A percentile compares a stretch with the other conserved stretches of the same genome.
Conservation (phyloP, 768 basidiomycete species). For the Botryobasidium botryosum region DNA sequence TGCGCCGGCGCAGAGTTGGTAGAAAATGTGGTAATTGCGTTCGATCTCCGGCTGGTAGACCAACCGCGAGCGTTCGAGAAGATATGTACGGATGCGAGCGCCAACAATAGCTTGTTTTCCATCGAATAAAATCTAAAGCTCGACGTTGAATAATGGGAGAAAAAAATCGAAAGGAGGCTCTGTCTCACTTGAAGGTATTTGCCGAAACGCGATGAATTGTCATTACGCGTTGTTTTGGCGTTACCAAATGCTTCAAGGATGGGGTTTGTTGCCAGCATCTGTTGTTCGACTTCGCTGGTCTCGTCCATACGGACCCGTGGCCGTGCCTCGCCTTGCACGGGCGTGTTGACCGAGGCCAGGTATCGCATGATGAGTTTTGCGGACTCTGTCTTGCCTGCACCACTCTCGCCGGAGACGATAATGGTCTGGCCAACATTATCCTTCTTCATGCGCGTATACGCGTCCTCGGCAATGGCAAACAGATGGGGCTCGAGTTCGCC, state of each 20-base stretch:
- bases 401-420: constrained; percentile 97
- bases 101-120: constrained; percentile 93
- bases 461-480: constrained; percentile 98
- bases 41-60: constrained; percentile 95
- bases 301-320: constrained; percentile 62
- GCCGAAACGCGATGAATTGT: constrained; percentile 97
- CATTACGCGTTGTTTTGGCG: constrained; percentile 97
- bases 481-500: constrained; percentile 95
- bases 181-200: constrained; percentile 90
- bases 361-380: constrained; percentile 99
- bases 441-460: constrained; percentile 91
- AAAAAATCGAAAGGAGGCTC: background rate
- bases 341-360: constrained; percentile 91
- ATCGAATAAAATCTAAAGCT: constrained; percentile 79
- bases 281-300: constrained; percentile 87
- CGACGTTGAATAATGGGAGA: background rate
- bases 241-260: constrained; percentile 98
- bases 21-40: constrained; percentile 99
- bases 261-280: constrained; percentile 98
- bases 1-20: constrained; percentile 94
- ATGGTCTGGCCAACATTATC: constrained; percentile 94
- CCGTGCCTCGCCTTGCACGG: constrained; percentile 34
- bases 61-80: constrained; percentile 90
- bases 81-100: constrained; percentile 95
- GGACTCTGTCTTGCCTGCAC: constrained; percentile 98